Evolutionary conservation across 805 yeast genomes (phyloP), one percentile per base, ranked within the genome.

Genomic region (Wickerhamomyces queroliae): DNA sequence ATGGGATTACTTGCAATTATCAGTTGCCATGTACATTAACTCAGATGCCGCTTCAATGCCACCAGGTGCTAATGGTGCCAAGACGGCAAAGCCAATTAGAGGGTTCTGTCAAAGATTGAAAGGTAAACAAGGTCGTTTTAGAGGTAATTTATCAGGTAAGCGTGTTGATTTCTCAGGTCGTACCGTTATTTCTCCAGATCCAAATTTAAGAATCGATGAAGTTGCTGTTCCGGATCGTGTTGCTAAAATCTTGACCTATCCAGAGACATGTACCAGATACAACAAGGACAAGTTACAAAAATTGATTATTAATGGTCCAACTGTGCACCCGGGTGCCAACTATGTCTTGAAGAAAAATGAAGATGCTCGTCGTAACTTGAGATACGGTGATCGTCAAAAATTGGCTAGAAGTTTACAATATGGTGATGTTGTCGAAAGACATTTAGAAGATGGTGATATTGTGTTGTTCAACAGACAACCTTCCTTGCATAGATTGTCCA

Each of bases 161-260:
- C 85, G 99, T 70, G 99, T 93, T 20, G 99, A 93, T 63, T 93
- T 93, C 59, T 89, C 97, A 0, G 99, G 95, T 37, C 79, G 99
- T 69, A 93, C 99, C 0, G 99, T 93, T 51, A 93, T 93, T 56
- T 91, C 98, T 2, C 99, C 99, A 2, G 99, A 93, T 68, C 99
- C 99, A 27, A 93, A 93, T 59, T 68, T 93, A 52, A 72, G 83
- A 22, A 87, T 93, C 46, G 98, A 93, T 63, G 96, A 93, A 64
- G 99, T 93, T 31, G 99, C 99, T 1, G 98, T 93, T 20, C 99
- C 99, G 7, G 96, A 90, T 53, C 73, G 95, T 47, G 96, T 93
- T 23, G 98, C 98, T 15, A 93, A 90, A 63, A 85, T 93, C 18
- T 70, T 93, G 54, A 93, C 99, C 0, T 93, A 85, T 59, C 99